Conservation (phyloP, 1,284 basidiomycete species). For the Ganoderma sinense region DNA sequence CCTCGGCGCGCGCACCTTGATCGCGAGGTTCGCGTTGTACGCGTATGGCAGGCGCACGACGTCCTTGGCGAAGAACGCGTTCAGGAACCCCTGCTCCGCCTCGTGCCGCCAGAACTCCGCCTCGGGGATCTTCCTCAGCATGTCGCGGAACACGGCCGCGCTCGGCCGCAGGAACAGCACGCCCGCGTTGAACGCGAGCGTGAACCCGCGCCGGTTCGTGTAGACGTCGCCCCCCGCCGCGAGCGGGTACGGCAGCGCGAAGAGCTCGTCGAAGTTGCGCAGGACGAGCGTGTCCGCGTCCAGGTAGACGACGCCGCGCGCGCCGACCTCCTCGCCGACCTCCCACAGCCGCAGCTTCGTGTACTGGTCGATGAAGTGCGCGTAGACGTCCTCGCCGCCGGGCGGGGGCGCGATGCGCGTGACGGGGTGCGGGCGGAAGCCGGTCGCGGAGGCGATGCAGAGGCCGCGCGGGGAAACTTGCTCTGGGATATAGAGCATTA, state of each 20-base stretch:
- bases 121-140: constrained; percentile 42
- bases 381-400: constrained; percentile 42
- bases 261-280: constrained; percentile 54
- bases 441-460: constrained; percentile 48
- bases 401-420: constrained; percentile 47
- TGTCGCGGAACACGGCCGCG: constrained; percentile 40
- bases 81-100: constrained; percentile 56
- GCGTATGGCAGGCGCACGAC: constrained; percentile 49
- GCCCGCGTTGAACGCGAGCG: constrained; percentile 50
- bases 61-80: constrained; percentile 49
- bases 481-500: constrained; percentile 50
- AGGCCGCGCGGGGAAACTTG: constrained; percentile 47
- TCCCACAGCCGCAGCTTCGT: constrained; percentile 54
- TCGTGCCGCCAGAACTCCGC: constrained; percentile 42
- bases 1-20: constrained; percentile 44
- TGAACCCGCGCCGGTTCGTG: constrained; percentile 44
- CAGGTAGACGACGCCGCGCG: constrained; percentile 47
- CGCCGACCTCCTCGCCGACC: constrained; percentile 42
- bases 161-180: constrained; percentile 48
- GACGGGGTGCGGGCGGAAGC: constrained; percentile 48
- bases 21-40: constrained; percentile 56
- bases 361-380: constrained; percentile 51
- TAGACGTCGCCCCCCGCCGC: constrained; percentile 53
- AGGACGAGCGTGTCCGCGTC: constrained; percentile 53
- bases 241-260: constrained; percentile 49